A percentile compares a stretch with the other conserved stretches of the same genome.
Conservation (phyloP, 345 rosid species). For the Eucalyptus shirleyi region DNA sequence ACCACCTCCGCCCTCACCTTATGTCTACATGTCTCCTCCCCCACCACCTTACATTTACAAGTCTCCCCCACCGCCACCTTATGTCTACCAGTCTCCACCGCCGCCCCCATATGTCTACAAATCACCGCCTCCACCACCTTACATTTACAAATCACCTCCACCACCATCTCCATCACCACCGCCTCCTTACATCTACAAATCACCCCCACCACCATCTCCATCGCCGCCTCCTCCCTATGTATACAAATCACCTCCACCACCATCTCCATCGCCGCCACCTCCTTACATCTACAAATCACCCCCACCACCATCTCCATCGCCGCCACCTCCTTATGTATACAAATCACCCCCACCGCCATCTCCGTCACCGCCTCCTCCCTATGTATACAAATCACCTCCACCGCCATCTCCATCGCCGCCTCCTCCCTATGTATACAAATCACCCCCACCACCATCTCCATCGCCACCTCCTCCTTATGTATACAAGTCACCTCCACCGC, state of each 20-base stretch:
- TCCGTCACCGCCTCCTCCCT: not conserved
- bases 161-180: constrained; percentile 12
- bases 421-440: not conserved
- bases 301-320: not conserved
- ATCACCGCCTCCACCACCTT: not conserved
- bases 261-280: constrained; percentile 3
- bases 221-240: constrained; percentile 16
- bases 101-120: not conserved
- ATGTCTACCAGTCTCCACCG: not conserved
- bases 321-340: not conserved
- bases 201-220: constrained; percentile 17
- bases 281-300: not conserved
- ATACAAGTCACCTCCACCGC: constrained; percentile 15
- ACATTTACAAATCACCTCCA: constrained; percentile 12
- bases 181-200: not conserved
- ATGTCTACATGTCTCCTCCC: constrained; percentile 17
- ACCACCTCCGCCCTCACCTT: constrained; percentile 5
- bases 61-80: constrained; percentile 16
- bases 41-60: constrained; percentile 18
- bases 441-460: constrained; percentile 3
- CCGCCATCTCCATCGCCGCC: not conserved
- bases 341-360: constrained; percentile 18
- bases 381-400: constrained; percentile 11
- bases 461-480: not conserved
- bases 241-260: constrained; percentile 23